Conservation (phyloP, 306 rosid species). For the Ammopiptanthus mongolicus region DNA sequence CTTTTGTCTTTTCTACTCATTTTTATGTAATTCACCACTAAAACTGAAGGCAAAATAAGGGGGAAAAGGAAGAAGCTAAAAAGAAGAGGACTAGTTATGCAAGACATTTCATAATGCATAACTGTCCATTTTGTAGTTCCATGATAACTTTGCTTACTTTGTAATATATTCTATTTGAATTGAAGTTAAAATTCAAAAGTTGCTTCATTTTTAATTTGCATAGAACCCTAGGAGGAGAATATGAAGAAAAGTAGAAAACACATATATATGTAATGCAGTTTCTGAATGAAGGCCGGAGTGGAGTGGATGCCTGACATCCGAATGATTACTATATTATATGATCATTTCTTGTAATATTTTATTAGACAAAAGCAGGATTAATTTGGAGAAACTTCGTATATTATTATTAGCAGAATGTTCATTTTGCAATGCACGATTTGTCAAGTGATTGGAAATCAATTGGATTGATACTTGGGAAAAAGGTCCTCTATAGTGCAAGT, state of each 20-base stretch:
- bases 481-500: not conserved
- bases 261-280: not conserved
- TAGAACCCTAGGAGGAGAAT: not conserved
- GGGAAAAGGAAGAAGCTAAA: not conserved
- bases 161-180: not conserved
- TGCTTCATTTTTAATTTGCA: not conserved
- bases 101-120: not conserved
- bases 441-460: not conserved
- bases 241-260: constrained; percentile 5
- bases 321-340: not conserved
- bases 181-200: not conserved
- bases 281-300: not conserved
- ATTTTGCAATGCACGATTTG: not conserved
- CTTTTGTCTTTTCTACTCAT: not conserved
- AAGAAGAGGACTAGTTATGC: not conserved
- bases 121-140: not conserved
- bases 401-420: not conserved
- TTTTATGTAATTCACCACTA: not conserved
- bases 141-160: not conserved
- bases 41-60: not conserved
- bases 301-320: not conserved
- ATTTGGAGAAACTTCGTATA: not conserved
- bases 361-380: not conserved
- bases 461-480: not conserved
- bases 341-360: not conserved